These are phyloP conservation scores for Apiospora marii DNA, from an alignment of 2,329 filamentous ascomycete species.

Conservation along the genomic window DNA sequence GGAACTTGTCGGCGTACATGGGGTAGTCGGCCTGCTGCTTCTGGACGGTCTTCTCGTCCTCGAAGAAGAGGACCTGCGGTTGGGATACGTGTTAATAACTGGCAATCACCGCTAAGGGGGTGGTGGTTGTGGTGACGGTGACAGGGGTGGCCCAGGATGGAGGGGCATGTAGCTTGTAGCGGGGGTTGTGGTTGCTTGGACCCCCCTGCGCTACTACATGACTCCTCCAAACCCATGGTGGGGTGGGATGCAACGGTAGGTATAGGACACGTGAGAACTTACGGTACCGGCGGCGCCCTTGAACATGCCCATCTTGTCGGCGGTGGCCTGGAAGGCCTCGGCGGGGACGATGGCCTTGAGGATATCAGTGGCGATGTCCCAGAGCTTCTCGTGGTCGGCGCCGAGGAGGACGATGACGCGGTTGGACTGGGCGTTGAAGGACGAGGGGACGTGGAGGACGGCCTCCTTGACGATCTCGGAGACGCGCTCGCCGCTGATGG, in stretches of 20 bases:
- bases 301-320: constrained; percentile 60
- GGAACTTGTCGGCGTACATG: constrained; percentile 81
- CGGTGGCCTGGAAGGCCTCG: constrained; percentile 65
- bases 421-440: constrained; percentile 90
- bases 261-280: constrained; percentile 43
- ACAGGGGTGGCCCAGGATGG: background rate
- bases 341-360: constrained; percentile 74
- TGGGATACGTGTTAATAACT: background rate
- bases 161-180: constrained; percentile 8
- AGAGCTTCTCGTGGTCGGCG: constrained; percentile 86
- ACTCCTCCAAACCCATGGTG: background rate
- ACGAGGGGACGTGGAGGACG: constrained; percentile 75
- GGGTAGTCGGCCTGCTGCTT: constrained; percentile 73
- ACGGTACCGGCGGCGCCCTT: constrained; percentile 78
- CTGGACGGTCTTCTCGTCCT: constrained; percentile 74
- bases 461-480: constrained; percentile 70
- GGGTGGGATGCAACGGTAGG: background rate
- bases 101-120: constrained; percentile 42
- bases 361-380: constrained; percentile 74
- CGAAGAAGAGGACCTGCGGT: constrained; percentile 83
- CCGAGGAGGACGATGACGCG: constrained; percentile 81
- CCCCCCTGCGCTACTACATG: background rate
- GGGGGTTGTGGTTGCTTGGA: background rate
- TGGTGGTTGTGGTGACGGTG: constrained; percentile 20
- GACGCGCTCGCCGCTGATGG: constrained; percentile 65